These are phyloP conservation scores for Xylariaceae sp. DNA, from an alignment of 2,329 filamentous ascomycete species.

Conservation along the genomic window DNA sequence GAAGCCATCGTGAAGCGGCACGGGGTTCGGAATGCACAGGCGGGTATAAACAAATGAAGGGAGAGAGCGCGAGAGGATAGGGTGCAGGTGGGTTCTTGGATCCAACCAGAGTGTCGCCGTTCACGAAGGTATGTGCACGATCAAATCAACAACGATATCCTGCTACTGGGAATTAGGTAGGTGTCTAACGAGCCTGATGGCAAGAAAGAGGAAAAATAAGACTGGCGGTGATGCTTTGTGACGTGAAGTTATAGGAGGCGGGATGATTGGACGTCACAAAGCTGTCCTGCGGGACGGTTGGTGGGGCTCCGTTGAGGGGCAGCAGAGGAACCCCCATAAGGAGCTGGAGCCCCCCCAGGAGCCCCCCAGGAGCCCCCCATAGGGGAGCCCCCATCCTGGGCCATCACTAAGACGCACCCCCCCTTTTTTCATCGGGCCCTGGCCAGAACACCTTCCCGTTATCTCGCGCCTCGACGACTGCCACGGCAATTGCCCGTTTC, in stretches of 20 bases:
- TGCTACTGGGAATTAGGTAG: neutral
- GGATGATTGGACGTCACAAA: constrained; percentile 22
- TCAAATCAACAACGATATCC: neutral
- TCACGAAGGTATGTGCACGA: neutral
- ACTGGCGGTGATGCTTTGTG: constrained; percentile 30
- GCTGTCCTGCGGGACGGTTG: constrained; percentile 21
- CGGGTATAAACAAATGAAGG: neutral
- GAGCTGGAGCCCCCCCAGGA: too few relatives aligned
- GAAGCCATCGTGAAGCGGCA: constrained; percentile 54
- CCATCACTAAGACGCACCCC: neutral
- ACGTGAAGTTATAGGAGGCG: constrained; percentile 17
- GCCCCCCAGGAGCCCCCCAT: too few relatives aligned
- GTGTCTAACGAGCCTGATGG: neutral
- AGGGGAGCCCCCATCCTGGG: too few relatives aligned
- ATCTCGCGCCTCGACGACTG: neutral
- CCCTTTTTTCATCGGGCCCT: neutral
- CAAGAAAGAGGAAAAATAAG: constrained; percentile 15
- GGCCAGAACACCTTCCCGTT: neutral
- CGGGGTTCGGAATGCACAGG: neutral
- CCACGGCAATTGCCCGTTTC: too few relatives aligned
- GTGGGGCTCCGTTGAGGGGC: constrained; percentile 21
- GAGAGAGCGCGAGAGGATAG: neutral
- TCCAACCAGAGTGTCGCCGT: neutral
- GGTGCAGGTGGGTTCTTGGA: neutral
- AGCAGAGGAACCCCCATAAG: constrained; percentile 2